Evolutionary conservation across 2,329 filamentous ascomycete genomes (phyloP), one percentile per base, ranked within the genome.

Genomic region (Byssochlamys sp.): DNA sequence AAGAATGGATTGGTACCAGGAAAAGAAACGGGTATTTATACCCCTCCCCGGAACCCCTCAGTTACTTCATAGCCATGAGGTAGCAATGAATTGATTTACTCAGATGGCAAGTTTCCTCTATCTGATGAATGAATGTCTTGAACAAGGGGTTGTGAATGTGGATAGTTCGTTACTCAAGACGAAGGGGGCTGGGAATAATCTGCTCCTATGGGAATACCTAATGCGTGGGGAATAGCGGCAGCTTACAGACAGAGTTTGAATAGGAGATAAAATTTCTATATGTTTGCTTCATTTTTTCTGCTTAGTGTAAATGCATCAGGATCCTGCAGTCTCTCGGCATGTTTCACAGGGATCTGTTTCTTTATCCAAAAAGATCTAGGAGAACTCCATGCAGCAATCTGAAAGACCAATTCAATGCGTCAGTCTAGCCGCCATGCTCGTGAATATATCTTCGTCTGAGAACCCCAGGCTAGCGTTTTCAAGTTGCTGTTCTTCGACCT

Each of bases 401-500:
- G 10, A 19, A 11, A 27, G 25, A 12, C 26, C 4, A 26, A 45
- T 9, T 45, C 39, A 45, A 45, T 45, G 19, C 39, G 3, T n/a
- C 14, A 45, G 39, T 24, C 50, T 49, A 27, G 57, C 28, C 27
- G 33, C 27, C 3, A 71, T 71, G 35, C 69, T 71, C 11, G 66
- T 69, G 45, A 73, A 72, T 14, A 73, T 49, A 48, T 70, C 71
- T 25, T 73, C 69, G 35, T 68, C 71, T 0, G 69, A 68, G 55
- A 71, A 71, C 52, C 73, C 71, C 55, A 72, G 55, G 53, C 71
- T 66, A n/a, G 72, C 45, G 33, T 62, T 59, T 19, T 67, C 65
- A 19, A 71, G 55, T 24, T 60, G 61, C 31, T 67, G 64, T 10
- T 63, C 63, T 28, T 66, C 62, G n/a, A 50, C 11, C 33, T 58